A percentile compares a stretch with the other conserved stretches of the same genome.
Evolutionary conservation across 2,329 filamentous ascomycete species (phyloP).

Genomic region (Xylariales sp.): DNA sequence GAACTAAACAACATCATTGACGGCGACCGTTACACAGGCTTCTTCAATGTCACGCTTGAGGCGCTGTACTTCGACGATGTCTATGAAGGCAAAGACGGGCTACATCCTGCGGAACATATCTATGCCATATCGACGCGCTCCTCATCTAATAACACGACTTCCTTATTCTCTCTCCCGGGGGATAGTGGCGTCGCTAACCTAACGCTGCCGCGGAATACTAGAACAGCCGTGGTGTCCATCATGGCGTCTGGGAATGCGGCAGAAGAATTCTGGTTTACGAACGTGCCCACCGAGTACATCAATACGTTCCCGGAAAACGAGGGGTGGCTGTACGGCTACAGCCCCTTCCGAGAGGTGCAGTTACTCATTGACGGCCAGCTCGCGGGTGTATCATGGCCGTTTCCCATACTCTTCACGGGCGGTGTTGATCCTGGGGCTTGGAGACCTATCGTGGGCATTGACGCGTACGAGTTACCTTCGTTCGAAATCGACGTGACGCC

Average conservation of each 20-base stretch:
- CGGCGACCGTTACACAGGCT: constrained; percentile 65
- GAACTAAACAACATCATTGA: constrained; percentile 70
- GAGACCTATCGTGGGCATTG: constrained; percentile 76
- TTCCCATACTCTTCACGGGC: constrained; percentile 76
- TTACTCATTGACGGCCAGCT: constrained; percentile 71
- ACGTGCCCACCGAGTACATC: constrained; percentile 68
- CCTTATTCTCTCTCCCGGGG: constrained; percentile 66
- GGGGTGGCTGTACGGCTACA: constrained; percentile 67
- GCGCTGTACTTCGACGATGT: constrained; percentile 61
- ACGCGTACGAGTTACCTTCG: constrained; percentile 74
- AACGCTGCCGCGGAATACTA: constrained; percentile 65
- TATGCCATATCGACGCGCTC: constrained; percentile 57
- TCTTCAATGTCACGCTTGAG: constrained; percentile 68
- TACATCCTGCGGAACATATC: constrained; percentile 48
- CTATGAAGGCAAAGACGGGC: constrained; percentile 43
- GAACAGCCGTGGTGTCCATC: constrained; percentile 70
- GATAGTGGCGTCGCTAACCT: constrained; percentile 62
- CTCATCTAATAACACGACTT: constrained; percentile 59
- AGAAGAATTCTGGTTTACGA: constrained; percentile 79
- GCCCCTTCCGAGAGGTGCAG: constrained; percentile 75
- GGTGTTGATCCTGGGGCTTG: constrained; percentile 75
- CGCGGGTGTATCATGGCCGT: constrained; percentile 75
- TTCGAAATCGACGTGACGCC: constrained; percentile 77
- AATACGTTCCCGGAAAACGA: constrained; percentile 63
- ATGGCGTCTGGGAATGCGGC: constrained; percentile 71